These are phyloP conservation scores for Blattamonas nauphoetae DNA, from an alignment of 78 protist genomes.

Conservation along the genomic window DNA sequence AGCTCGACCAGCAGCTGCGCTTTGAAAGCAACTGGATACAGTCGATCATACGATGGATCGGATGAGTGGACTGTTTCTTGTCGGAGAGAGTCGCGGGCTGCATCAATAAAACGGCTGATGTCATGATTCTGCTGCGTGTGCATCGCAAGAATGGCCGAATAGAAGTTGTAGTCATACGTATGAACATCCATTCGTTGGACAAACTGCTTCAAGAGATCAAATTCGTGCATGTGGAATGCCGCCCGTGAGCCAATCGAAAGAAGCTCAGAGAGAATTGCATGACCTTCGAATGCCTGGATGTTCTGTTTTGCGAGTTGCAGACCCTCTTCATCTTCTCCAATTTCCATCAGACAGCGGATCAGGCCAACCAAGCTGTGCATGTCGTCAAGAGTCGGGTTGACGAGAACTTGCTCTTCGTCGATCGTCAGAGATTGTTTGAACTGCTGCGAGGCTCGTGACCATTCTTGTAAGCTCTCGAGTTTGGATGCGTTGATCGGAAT, in stretches of 20 bases:
- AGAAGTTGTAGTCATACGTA: conserved; percentile 5
- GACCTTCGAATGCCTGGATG: neutral
- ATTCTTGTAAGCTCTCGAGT: neutral
- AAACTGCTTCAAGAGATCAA: neutral
- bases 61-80: neutral
- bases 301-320: neutral
- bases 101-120: neutral
- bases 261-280: neutral
- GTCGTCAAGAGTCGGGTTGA: too few relatives aligned
- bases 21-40: neutral
- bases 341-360: neutral
- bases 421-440: neutral
- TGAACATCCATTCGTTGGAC: neutral
- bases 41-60: neutral
- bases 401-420: neutral
- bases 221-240: neutral
- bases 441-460: neutral
- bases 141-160: neutral
- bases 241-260: neutral
- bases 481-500: neutral
- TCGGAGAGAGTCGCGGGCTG: neutral
- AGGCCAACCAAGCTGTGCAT: too few relatives aligned
- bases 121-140: neutral
- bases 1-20: conserved; percentile 25
- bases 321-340: neutral